A percentile compares a stretch with the other conserved stretches of the same genome.
Conservation (phyloP, 2,329 filamentous ascomycete species). For the Rugonectria rugulosa region DNA sequence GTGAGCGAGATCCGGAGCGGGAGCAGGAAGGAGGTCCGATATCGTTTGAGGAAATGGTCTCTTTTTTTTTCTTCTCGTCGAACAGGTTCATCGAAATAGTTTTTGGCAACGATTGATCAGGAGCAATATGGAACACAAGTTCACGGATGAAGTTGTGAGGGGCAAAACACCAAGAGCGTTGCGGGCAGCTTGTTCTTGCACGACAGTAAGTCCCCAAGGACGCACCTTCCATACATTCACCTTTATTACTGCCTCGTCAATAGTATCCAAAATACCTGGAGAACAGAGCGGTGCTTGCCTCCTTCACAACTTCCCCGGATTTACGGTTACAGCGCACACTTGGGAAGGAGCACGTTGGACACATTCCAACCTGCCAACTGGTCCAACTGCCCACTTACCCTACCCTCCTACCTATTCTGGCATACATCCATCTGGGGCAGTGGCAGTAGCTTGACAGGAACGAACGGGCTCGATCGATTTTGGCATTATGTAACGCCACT, state of each 20-base stretch:
- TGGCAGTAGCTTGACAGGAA: neutral
- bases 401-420: neutral
- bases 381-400: neutral
- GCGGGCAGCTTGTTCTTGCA: too few relatives aligned
- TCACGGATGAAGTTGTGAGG: too few relatives aligned
- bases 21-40: neutral
- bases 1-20: neutral
- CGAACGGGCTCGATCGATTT: neutral
- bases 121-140: too few relatives aligned
- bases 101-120: too few relatives aligned
- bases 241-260: too few relatives aligned
- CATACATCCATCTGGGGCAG: neutral
- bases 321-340: slow-evolving; percentile 1
- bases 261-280: too few relatives aligned
- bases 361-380: neutral
- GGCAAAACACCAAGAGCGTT: too few relatives aligned
- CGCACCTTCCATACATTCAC: neutral
- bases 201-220: too few relatives aligned
- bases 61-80: too few relatives aligned
- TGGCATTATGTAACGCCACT: slow-evolving; percentile 19
- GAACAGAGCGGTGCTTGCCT: slow-evolving; percentile 12
- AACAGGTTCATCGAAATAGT: too few relatives aligned
- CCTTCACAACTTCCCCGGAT: slow-evolving; percentile 22
- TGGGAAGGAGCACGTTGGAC: neutral
- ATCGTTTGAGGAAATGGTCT: too few relatives aligned